Percentiles rank a stretch among this genome's conserved stretches.
phyloP scores from a whole-genome alignment of 495 filamentous ascomycete genomes.

The Chaetomidium leptoderma region DNA sequence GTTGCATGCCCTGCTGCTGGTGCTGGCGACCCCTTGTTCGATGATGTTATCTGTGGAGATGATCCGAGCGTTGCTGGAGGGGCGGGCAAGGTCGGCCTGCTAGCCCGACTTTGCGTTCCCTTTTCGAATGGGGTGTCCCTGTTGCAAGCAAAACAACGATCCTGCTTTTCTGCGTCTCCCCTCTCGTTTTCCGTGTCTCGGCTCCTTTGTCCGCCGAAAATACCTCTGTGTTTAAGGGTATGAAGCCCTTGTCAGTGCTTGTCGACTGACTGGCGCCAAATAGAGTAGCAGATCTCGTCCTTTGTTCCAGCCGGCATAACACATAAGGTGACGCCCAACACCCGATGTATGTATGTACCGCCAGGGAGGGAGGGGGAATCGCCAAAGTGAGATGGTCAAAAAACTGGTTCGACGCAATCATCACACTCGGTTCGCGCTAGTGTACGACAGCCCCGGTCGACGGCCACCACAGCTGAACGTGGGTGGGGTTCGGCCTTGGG shows the following conservation, averaged over 20 bases:
- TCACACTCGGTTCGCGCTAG: neutral
- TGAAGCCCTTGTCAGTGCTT: no score
- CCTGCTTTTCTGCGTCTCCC: neutral
- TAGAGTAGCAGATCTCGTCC: no score
- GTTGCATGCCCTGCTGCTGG: constrained; percentile 23
- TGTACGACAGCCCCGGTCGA: neutral
- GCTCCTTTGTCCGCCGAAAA: neutral
- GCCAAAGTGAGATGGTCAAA: no score
- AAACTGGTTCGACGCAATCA: no score
- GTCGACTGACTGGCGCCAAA: neutral
- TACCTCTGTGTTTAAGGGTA: neutral
- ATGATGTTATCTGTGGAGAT: constrained; percentile 33
- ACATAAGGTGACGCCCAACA: no score
- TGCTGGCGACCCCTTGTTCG: constrained; percentile 30
- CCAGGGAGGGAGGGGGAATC: no score
- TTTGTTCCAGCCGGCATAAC: no score
- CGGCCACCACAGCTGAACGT: constrained; percentile 1
- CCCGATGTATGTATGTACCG: no score
- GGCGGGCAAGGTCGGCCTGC: neutral
- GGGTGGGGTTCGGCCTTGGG: constrained; percentile 6
- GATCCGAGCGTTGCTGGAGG: constrained; percentile 16
- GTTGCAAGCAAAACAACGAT: neutral
- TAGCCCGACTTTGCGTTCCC: neutral
- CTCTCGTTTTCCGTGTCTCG: neutral
- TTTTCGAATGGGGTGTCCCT: neutral